Percentiles rank a stretch among this genome's conserved stretches.
phyloP scores from a whole-genome alignment of 345 rosid genomes.

The Viola odorata region DNA sequence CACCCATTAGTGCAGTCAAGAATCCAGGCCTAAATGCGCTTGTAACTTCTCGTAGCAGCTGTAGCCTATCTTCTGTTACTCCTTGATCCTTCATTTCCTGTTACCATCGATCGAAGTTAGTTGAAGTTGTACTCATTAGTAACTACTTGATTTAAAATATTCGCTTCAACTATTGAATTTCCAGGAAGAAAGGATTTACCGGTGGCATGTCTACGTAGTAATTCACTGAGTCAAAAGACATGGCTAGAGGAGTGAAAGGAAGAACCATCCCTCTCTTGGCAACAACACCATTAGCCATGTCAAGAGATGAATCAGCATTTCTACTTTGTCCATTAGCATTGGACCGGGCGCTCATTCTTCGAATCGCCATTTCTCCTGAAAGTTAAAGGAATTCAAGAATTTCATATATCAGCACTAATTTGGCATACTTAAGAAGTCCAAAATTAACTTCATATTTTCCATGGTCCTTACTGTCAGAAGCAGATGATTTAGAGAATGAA shows the following conservation, averaged over 20 bases:
- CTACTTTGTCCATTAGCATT: slow-evolving; percentile 22
- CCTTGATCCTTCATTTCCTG: slow-evolving; percentile 46
- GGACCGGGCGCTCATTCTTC: no score
- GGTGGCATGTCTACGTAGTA: slow-evolving; percentile 80
- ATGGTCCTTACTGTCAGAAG: slow-evolving; percentile 39
- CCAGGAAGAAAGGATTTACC: slow-evolving; percentile 28
- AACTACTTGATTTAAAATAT: neutral
- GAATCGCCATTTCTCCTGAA: slow-evolving; percentile 43
- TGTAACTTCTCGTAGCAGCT: slow-evolving; percentile 44
- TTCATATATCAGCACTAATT: no score
- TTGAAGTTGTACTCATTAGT: neutral
- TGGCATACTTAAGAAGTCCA: no score
- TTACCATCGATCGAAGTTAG: neutral
- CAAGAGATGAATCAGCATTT: slow-evolving; percentile 31
- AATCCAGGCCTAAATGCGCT: slow-evolving; percentile 62
- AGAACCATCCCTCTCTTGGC: slow-evolving; percentile 73
- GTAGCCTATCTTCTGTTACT: slow-evolving; percentile 36
- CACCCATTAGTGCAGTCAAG: slow-evolving; percentile 65
- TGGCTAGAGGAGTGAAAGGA: slow-evolving; percentile 72
- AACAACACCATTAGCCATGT: slow-evolving; percentile 25
- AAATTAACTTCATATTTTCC: slow-evolving; percentile 25
- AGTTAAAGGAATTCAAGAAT: neutral
- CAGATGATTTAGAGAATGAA: slow-evolving; percentile 25
- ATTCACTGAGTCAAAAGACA: slow-evolving; percentile 63
- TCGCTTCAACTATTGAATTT: neutral